Evolutionary conservation across 1,284 basidiomycete genomes (phyloP).

Genomic region (Moesziomyces parantarcticus): DNA sequence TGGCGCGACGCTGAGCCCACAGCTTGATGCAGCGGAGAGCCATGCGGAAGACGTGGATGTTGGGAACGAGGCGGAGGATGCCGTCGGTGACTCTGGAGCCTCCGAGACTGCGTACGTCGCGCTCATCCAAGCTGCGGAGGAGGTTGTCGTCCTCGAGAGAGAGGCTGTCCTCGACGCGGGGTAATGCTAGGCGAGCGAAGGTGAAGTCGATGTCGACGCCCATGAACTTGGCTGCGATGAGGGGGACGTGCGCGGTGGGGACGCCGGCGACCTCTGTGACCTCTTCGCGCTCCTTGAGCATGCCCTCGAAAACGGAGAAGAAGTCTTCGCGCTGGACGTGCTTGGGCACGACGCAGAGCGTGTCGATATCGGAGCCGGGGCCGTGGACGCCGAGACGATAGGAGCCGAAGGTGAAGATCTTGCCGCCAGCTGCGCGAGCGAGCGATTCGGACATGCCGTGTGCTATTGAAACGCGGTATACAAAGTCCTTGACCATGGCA

Average conservation of each 20-base stretch:
- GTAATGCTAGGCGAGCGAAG: conserved; percentile 85
- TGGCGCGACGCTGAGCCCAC: conserved; percentile 95
- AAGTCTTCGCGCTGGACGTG: conserved; percentile 96
- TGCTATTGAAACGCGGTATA: conserved; percentile 81
- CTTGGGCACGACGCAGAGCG: conserved; percentile 96
- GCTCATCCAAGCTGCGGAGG: conserved; percentile 90
- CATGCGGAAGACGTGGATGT: conserved; percentile 92
- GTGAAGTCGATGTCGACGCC: conserved; percentile 94
- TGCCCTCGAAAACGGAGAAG: conserved; percentile 88
- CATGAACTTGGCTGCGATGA: conserved; percentile 90
- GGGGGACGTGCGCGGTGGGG: conserved; percentile 93
- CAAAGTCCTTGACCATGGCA: conserved; percentile 91
- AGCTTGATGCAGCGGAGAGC: conserved; percentile 94
- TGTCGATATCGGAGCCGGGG: conserved; percentile 96
- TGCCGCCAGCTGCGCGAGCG: conserved; percentile 88
- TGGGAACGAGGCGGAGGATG: conserved; percentile 92
- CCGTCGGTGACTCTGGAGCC: conserved; percentile 98
- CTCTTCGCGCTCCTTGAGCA: conserved; percentile 87
- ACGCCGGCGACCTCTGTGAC: conserved; percentile 91
- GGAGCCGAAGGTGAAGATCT: conserved; percentile 98
- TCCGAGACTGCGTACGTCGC: conserved; percentile 92
- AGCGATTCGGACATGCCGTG: conserved; percentile 86
- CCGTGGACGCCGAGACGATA: conserved; percentile 87
- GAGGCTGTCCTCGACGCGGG: conserved; percentile 89
- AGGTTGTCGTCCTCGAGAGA: conserved; percentile 90